Base-by-base conservation (phyloP, 2,329 filamentous ascomycete species). In the Colletotrichum spinosum region DNA sequence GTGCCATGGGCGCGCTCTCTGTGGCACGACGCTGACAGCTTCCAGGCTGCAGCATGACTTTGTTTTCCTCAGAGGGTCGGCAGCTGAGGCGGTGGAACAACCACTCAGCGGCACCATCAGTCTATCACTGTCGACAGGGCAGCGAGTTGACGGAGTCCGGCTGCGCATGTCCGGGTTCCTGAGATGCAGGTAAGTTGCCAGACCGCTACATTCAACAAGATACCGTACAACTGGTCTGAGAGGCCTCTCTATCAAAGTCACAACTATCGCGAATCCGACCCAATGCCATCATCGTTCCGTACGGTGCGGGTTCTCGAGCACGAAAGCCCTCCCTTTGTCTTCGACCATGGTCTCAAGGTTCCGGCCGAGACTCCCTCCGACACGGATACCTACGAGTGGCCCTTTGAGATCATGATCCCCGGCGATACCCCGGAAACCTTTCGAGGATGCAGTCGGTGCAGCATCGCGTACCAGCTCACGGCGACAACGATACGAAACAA, bases 391-490 rank as follows among this genome's bases (percentile, higher is more conserved):
- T 39, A 57, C 15, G 58, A 66, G 13, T 66, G 63, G 63, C 57
- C 57, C 0, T 65, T 60, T 13, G 37, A 61, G 11, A 34, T 61
- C 7, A 45, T 44, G 12, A 39, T 65, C 35, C 56, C 52, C 0
- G 56, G 61, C 6, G 45, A 60, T 7, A 55, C 45, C 0, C 52
- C 52, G 2, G 62, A 61, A 15, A 61, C 62, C 0, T 60, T 60
- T 4, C 38, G 46, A 8, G 62, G 62, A 4, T 65, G 57, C 38
- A 37, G 17, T 11, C 46, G 41, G 8, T 65, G 62, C 48, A 65
- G 62, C 15, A 49, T 65, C 15, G 53, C 39, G 5, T 65, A 65
- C 33, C 45, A 60, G 15, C 62, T 65, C 6, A 56, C 53, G 12
- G 62, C 51, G 4, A 33, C 39, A 10, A 65, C 62, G 8, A 53